A percentile compares a stretch with the other conserved stretches of the same genome.
These are phyloP conservation scores for Chlorophyllum brunneum DNA, from an alignment of 768 basidiomycete species.

Conservation along the genomic window DNA sequence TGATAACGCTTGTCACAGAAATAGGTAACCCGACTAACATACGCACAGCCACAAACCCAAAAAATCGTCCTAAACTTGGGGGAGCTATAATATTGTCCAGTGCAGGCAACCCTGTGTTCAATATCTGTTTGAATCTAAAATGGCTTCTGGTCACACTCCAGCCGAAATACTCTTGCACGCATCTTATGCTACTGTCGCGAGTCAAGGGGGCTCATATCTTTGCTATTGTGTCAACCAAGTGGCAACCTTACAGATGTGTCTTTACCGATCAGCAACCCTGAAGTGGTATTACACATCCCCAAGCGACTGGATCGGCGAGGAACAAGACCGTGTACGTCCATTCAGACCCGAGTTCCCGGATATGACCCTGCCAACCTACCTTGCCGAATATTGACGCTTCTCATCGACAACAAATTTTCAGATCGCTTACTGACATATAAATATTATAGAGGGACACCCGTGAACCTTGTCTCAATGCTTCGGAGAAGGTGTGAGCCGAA, in stretches of 20 bases:
- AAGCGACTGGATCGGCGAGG: not conserved
- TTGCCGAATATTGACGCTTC: no score
- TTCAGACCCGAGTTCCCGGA: conserved; percentile 1
- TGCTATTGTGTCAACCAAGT: no score
- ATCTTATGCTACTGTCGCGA: no score
- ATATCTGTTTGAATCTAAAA: not conserved
- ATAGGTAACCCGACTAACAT: not conserved
- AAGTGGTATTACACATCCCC: not conserved
- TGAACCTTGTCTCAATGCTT: no score
- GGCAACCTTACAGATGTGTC: not conserved
- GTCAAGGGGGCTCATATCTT: no score
- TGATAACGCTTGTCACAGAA: not conserved
- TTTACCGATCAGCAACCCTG: not conserved
- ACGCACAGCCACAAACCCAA: not conserved
- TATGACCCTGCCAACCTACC: no score
- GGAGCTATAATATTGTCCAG: no score
- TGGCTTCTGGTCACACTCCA: not conserved
- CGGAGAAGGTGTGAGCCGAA: no score
- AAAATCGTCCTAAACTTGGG: not conserved
- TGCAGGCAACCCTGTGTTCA: not conserved
- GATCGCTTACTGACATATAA: no score
- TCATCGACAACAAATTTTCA: no score
- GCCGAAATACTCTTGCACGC: not conserved
- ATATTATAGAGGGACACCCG: no score
- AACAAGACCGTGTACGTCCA: conserved; percentile 2